Percentiles rank a stretch among this genome's conserved stretches.
Evolutionary conservation across 108 stramenopile genomes (phyloP).

Genomic region (Cafeteria roenbergensis): DNA sequence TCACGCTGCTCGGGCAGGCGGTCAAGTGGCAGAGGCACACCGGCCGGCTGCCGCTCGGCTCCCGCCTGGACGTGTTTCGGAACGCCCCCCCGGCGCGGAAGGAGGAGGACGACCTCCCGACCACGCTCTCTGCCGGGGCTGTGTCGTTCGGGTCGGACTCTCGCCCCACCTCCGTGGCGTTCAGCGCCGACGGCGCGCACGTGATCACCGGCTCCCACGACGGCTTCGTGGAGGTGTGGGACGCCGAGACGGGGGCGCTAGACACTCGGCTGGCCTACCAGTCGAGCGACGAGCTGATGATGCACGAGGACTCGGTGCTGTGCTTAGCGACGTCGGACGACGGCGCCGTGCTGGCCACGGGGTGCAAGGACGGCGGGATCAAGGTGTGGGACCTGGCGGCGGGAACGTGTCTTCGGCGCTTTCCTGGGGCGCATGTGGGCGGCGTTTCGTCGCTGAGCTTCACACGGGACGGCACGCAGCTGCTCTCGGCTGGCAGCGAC

Average conservation of each 20-base stretch:
- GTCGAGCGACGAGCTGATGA: constrained; percentile 66
- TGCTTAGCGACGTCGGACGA: constrained; percentile 64
- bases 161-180: constrained; percentile 53
- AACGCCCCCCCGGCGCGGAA: no score
- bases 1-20: constrained; percentile 69
- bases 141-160: constrained; percentile 69
- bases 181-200: constrained; percentile 54
- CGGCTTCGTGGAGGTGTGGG: constrained; percentile 87
- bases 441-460: constrained; percentile 12
- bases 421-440: constrained; percentile 44
- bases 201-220: constrained; percentile 72
- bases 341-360: constrained; percentile 62
- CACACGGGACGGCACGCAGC: not conserved
- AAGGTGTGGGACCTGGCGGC: constrained; percentile 62
- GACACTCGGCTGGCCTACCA: constrained; percentile 38
- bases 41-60: constrained; percentile 37
- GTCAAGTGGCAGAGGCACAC: constrained; percentile 68
- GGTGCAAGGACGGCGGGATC: constrained; percentile 54
- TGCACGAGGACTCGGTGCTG: constrained; percentile 61
- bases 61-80: not conserved
- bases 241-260: constrained; percentile 41
- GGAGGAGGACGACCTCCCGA: constrained; percentile 39
- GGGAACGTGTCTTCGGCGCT: constrained; percentile 58
- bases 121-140: constrained; percentile 36
- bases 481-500: not conserved